phyloP scores from a whole-genome alignment of 768 basidiomycete species.

The Kwoniella botswanensis region DNA sequence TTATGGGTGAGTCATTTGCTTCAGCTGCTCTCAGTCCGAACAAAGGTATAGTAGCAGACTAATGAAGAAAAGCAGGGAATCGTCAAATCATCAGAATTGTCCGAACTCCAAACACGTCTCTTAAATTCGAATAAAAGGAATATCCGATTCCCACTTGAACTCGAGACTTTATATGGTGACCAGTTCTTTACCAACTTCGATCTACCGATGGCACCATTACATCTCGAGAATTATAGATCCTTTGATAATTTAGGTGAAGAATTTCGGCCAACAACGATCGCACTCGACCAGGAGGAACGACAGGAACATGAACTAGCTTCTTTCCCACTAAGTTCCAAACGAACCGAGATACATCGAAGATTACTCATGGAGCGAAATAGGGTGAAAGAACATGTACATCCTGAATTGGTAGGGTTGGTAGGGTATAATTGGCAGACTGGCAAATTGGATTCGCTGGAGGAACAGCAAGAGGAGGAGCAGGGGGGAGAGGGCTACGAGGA shows the following conservation, averaged over 20 bases:
- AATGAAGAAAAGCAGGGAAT: background rate
- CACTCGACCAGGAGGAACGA: background rate
- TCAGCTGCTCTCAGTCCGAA: background rate
- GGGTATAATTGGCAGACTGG: background rate
- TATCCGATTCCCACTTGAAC: background rate
- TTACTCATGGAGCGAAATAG: background rate
- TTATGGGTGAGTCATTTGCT: background rate
- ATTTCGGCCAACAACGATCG: background rate
- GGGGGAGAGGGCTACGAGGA: background rate
- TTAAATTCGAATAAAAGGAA: background rate
- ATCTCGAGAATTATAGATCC: background rate
- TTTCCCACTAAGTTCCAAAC: background rate
- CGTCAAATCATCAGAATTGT: background rate
- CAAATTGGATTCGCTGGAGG: background rate
- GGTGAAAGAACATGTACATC: conserved; percentile 4
- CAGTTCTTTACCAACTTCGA: background rate
- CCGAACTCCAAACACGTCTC: background rate
- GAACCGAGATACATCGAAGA: background rate
- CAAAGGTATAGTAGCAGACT: background rate
- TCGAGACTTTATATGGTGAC: background rate
- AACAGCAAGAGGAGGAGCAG: background rate
- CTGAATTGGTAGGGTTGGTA: background rate
- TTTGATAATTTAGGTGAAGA: conserved; percentile 1
- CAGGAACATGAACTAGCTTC: background rate
- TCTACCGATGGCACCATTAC: background rate